phyloP scores from a whole-genome alignment of 371 early-diverging fungal species.

The Conidiobolus incongruus region DNA sequence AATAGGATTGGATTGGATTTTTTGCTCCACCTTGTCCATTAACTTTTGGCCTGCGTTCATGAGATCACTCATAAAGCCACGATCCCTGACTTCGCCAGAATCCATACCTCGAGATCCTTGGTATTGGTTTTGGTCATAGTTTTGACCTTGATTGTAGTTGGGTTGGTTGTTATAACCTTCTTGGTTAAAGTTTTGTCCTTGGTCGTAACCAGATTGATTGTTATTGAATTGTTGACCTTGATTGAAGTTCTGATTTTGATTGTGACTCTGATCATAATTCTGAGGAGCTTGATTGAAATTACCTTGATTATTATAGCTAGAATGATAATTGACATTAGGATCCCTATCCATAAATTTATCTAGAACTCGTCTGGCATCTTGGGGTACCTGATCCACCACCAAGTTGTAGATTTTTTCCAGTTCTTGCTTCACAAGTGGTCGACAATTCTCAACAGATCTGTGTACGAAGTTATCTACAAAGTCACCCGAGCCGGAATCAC shows the following conservation, averaged over 20 bases:
- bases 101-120: neutral
- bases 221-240: neutral
- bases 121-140: neutral
- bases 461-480: slow-evolving; percentile 3
- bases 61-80: slow-evolving; percentile 1
- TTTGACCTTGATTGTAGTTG: neutral
- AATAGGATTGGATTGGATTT: neutral
- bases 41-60: neutral
- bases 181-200: neutral
- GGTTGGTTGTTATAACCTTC: too few relatives aligned
- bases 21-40: neutral
- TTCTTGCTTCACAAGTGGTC: neutral
- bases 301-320: slow-evolving; percentile 1
- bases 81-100: neutral
- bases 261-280: neutral
- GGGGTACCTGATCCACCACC: neutral
- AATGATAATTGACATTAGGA: too few relatives aligned
- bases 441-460: neutral
- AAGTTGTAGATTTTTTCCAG: neutral
- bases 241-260: neutral
- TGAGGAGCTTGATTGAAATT: neutral
- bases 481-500: neutral
- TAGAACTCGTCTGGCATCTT: slow-evolving; percentile 3
- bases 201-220: neutral
- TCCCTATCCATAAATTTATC: too few relatives aligned